Base-by-base conservation (phyloP, 257 asterid genomes). In the Striga asiatica region DNA sequence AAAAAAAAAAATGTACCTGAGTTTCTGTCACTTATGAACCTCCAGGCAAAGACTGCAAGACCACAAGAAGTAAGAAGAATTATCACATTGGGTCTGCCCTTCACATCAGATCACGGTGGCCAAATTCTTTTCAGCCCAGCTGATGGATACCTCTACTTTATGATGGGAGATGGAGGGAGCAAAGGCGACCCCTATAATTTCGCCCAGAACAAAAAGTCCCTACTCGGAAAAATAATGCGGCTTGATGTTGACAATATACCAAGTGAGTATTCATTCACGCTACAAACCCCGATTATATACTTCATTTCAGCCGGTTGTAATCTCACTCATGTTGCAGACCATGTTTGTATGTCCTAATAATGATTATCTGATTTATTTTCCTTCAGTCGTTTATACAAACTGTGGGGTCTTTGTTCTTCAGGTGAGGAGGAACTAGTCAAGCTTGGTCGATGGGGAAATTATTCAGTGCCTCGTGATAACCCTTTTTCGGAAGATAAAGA, bases 111-210 rank as follows among this genome's bases (percentile, higher is more conserved):
- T 60, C 94, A 85, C 14, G 97, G 97, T 8, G 98, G 98, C 41
- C 98, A 91, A 25, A 87, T 89, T 63, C 94, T 85, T 16, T 81
- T 89, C 27, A 87, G 95, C 3, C 94, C 94, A 1, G 82, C 69
- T 28, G 95, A 89, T 57, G 96, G 97, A 3, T 75, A 83, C 75
- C 38, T 89, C 31, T 89, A 89, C 59, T 47, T 78, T 38, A 89
- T 89, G 97, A 50, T 78, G 76, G 97, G 97, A 54, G 97, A 89
- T 31, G 96, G 97, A 43, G 94, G 94, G 21, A 67, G 84, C 56
- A 89, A 83, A 66, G 94, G 84, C 22, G 96, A 89, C 46, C 87
- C 86, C 6, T 79, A 61, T 46, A 81, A 85, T 28, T 89, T 89
- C 59, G 79, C 97, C 2, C 97, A 89, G 74, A 89, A 83, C 14